Conservation (phyloP, 805 yeast genomes). For the Wickerhamomyces rabaulensis region DNA sequence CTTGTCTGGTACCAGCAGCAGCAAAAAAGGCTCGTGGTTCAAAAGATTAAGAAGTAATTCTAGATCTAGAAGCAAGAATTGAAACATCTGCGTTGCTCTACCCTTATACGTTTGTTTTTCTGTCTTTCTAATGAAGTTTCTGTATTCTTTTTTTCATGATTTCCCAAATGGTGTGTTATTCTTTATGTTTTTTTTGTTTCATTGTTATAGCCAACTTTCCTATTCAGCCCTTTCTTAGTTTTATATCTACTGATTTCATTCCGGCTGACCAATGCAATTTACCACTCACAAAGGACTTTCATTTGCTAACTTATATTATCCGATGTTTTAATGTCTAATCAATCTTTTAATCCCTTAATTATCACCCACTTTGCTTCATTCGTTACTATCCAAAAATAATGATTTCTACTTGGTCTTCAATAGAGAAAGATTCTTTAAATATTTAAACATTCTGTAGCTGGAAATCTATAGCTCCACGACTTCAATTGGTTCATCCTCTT, state of each 20-base stretch:
- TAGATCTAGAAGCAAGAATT: conserved; percentile 12
- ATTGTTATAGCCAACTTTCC: background rate
- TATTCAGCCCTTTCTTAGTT: background rate
- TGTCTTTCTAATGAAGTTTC: background rate
- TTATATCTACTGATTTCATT: too few species aligned
- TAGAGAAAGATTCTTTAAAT: too few species aligned
- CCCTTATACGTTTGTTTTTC: background rate
- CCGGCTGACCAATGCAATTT: background rate
- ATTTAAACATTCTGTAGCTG: background rate
- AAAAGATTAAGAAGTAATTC: conserved; percentile 37
- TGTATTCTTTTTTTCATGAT: background rate
- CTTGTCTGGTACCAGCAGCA: conserved; percentile 16
- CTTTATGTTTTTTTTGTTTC: background rate
- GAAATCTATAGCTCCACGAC: background rate
- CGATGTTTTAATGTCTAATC: background rate
- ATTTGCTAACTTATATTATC: background rate
- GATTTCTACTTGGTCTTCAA: too few species aligned
- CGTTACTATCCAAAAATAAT: too few species aligned
- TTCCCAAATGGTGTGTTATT: background rate
- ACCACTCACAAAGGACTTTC: background rate
- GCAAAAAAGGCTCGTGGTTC: conserved; percentile 40
- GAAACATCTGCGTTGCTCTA: background rate
- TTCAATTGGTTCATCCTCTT: background rate
- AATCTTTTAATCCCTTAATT: background rate
- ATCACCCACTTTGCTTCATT: too few species aligned